phyloP scores from a whole-genome alignment of 1,139 yeast species.

The Pichiaceae sp. region DNA sequence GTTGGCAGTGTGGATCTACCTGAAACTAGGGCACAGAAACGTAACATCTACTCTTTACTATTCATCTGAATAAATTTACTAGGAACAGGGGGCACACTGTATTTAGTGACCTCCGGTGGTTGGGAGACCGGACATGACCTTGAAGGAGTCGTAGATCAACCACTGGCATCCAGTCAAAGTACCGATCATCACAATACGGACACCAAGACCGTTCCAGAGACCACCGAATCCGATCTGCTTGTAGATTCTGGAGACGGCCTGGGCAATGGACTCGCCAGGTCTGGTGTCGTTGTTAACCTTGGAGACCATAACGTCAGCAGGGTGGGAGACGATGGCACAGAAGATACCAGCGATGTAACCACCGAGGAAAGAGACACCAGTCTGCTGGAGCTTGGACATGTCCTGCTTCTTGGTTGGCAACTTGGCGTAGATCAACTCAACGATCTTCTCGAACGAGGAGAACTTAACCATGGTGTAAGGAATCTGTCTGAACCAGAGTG shows the following conservation, averaged over 20 bases:
- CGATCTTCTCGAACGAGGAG: constrained; percentile 86
- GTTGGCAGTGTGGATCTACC: not conserved
- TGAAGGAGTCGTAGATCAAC: constrained; percentile 91
- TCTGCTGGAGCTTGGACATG: constrained; percentile 59
- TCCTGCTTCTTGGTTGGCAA: constrained; percentile 45
- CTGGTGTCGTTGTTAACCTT: constrained; percentile 73
- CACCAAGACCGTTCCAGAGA: constrained; percentile 90
- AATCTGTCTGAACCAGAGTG: constrained; percentile 90
- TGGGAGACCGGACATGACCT: constrained; percentile 84
- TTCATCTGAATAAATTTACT: not conserved
- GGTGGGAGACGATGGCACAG: constrained; percentile 92
- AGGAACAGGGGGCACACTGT: not conserved
- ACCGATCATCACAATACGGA: constrained; percentile 94
- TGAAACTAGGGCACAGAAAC: not conserved
- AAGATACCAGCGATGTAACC: constrained; percentile 95
- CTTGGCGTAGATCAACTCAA: constrained; percentile 51
- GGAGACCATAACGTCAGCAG: constrained; percentile 96
- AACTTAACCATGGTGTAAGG: constrained; percentile 97
- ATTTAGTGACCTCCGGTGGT: constrained; percentile 54
- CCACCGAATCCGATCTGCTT: constrained; percentile 78
- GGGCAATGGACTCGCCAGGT: constrained; percentile 56
- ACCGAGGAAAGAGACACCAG: constrained; percentile 88
- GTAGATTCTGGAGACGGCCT: constrained; percentile 69
- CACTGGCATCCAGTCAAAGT: constrained; percentile 95
- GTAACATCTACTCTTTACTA: not conserved